These are phyloP conservation scores for Cymbopogon citratus DNA, from an alignment of 176 grass and related monocot species.

Conservation along the genomic window DNA sequence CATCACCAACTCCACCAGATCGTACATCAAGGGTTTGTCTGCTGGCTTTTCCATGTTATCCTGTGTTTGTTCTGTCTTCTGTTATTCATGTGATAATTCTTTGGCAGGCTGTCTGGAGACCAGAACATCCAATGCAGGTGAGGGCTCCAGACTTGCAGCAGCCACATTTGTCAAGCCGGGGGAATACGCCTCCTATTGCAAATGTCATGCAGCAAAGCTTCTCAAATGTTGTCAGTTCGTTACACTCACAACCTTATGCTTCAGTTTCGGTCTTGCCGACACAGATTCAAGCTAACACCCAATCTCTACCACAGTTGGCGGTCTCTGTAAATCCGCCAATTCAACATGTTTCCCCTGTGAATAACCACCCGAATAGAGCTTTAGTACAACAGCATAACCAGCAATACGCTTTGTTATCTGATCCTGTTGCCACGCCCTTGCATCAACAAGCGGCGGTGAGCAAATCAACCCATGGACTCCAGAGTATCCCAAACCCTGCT, in stretches of 20 bases:
- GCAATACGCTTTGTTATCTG: constrained; percentile 9
- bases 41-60: not conserved
- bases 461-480: constrained; percentile 30
- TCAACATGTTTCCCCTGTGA: constrained; percentile 33
- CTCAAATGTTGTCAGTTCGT: constrained; percentile 44
- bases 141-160: constrained; percentile 27
- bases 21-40: constrained; percentile 52
- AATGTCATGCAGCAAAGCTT: constrained; percentile 29
- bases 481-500: constrained; percentile 23
- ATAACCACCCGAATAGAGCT: constrained; percentile 34
- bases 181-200: constrained; percentile 2
- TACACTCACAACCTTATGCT: constrained; percentile 37
- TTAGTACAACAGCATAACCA: constrained; percentile 30
- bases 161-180: constrained; percentile 9
- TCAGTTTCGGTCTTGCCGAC: constrained; percentile 42
- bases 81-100: constrained; percentile 23
- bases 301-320: constrained; percentile 12
- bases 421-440: constrained; percentile 9
- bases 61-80: constrained; percentile 16
- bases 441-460: constrained; percentile 38
- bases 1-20: constrained; percentile 75
- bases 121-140: constrained; percentile 29
- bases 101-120: constrained; percentile 65
- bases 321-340: constrained; percentile 32
- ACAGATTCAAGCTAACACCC: constrained; percentile 23